A percentile compares a stretch with the other conserved stretches of the same genome.
phyloP scores from a whole-genome alignment of 371 early-diverging fungal genomes.

The Apophysomyces sp. region DNA sequence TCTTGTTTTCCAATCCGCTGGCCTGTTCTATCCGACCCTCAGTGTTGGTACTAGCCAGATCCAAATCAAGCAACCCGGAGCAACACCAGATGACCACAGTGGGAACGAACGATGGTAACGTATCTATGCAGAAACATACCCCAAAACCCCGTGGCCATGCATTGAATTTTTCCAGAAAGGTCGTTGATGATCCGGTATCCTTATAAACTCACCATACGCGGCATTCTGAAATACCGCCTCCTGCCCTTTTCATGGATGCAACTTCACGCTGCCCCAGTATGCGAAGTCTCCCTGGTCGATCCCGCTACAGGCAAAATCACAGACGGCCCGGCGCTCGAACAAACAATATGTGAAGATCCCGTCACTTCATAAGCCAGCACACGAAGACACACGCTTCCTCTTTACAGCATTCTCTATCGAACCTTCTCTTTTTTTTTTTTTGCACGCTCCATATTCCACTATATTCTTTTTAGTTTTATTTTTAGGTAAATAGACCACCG shows the following conservation, averaged over 20 bases:
- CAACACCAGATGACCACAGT: slow-evolving; percentile 37
- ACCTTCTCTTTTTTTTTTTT: background rate
- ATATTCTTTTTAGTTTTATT: background rate
- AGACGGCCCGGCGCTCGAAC: slow-evolving; percentile 17
- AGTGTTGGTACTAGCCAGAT: slow-evolving; percentile 56
- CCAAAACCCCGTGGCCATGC: background rate
- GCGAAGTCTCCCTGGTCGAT: slow-evolving; percentile 40
- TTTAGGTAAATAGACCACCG: slow-evolving; percentile 36
- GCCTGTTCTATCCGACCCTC: slow-evolving; percentile 23
- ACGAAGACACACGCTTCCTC: background rate
- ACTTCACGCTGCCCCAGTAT: slow-evolving; percentile 36
- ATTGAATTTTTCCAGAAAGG: slow-evolving; percentile 27
- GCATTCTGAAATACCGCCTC: slow-evolving; percentile 58
- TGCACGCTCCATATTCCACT: background rate
- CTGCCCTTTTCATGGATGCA: slow-evolving; percentile 26
- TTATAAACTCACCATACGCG: slow-evolving; percentile 66
- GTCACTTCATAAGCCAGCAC: background rate
- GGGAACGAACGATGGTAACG: slow-evolving; percentile 50
- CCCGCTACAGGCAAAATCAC: slow-evolving; percentile 38
- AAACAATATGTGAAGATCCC: slow-evolving; percentile 35
- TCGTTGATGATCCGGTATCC: slow-evolving; percentile 54
- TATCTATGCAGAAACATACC: background rate
- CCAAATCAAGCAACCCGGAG: slow-evolving; percentile 60
- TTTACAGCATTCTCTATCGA: background rate
- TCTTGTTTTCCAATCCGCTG: slow-evolving; percentile 37